Evolutionary conservation across 225 moss, liverwort and hornwort species (phyloP), one percentile per base, ranked within the genome.

Genomic region (Lunularia cruciata): DNA sequence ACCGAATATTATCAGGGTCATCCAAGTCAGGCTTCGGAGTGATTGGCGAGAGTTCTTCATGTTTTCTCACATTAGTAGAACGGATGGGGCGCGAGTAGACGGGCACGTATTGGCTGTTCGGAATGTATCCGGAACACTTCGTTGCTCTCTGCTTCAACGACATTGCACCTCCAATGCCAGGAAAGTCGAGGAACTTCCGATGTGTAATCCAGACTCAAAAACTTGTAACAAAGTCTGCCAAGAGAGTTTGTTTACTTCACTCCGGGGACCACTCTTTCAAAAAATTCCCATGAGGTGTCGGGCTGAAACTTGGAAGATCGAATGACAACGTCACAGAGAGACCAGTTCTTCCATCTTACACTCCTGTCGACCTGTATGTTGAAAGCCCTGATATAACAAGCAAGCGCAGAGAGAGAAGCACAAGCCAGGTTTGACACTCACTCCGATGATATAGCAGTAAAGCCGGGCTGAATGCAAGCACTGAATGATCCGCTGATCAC

Each of bases 61-160:
- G 75, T 74, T 60, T 57, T 20, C 76, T 59, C 63, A 31, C 30
- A 10, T 57, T 72, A 27, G 49, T 67, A 14, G 71, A 40, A 34
- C 69, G 42, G 27, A 68, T 67, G 9, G 78, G 78, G 30, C 78
- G 78, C 51, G 78, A 78, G 42, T 83, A 78, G 10, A 67, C 81
- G 9, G 77, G 74, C 12, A 82, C 81, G 19, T 83, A 83, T 37
- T 83, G 82, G 67, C 63, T 75, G 10, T 71, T 53, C 3, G 82
- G 82, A 59, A 83, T 78, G 75, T 75, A 63, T 26, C 74, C 82
- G 11, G 82, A 83, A 57, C 82, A 83, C 57, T 69, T 78, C 67
- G 68, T 68, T 35, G 82, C 75, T 60, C 82, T 83, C 59, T 72
- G 78, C 72, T 83, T 83, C 28, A 83, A 65, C 26, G 78, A 82